Percentiles rank a stretch among this genome's conserved stretches.
phyloP scores from a whole-genome alignment of 2,329 filamentous ascomycete species.

The Huntiella abstrusa region DNA sequence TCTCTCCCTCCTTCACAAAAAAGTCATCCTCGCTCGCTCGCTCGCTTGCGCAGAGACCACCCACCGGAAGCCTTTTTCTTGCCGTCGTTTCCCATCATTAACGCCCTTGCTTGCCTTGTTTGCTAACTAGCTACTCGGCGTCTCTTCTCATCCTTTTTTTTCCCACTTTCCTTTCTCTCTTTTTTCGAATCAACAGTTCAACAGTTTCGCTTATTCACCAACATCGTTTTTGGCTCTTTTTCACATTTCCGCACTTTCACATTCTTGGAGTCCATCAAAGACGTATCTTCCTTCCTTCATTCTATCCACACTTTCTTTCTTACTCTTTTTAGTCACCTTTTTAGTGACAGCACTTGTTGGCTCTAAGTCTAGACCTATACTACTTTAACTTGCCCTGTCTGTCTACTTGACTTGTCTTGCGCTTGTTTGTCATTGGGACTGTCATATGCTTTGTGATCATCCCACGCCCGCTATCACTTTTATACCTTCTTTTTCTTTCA shows the following conservation, averaged over 20 bases:
- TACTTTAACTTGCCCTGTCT: background rate
- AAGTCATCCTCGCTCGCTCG: no score
- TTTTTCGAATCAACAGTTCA: background rate
- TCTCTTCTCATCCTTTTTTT: conserved; percentile 3
- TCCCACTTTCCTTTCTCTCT: background rate
- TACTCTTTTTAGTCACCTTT: background rate
- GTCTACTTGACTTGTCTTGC: background rate
- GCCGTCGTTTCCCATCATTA: background rate
- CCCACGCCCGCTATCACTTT: background rate
- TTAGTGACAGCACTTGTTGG: background rate
- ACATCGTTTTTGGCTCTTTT: background rate
- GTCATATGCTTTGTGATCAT: background rate
- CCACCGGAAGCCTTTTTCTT: background rate
- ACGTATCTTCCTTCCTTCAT: background rate
- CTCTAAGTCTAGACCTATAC: background rate
- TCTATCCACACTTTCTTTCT: background rate
- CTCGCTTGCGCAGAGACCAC: background rate
- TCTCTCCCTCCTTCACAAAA: no score
- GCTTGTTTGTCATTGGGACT: background rate
- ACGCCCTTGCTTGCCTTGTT: conserved; percentile 1
- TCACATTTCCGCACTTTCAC: no score
- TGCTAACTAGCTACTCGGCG: background rate
- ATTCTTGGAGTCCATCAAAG: no score
- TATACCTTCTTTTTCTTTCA: conserved; percentile 1
- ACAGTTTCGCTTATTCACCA: background rate